Base-by-base conservation (phyloP, 1,284 basidiomycete species). In the Apiotrichum laibachii region DNA sequence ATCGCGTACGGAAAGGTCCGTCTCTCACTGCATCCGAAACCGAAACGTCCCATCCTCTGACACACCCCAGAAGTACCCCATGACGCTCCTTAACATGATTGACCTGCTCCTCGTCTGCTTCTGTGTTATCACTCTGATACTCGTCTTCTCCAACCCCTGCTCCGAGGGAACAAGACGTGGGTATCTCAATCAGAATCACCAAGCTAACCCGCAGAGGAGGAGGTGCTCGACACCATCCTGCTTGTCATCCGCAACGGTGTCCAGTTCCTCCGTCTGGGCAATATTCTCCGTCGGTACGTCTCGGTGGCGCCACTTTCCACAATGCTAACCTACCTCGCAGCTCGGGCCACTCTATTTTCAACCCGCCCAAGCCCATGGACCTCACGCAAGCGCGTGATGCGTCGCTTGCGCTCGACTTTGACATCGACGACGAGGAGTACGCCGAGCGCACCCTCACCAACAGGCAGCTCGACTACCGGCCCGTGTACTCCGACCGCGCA, bases 341-440 rank as follows among this genome's bases (percentile, higher is more conserved):
- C 79, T 95, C 92, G 53, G 93, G 93, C 0, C 91, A 94, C 70
- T 94, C 92, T 1, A 90, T 96, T 68, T 91, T 96, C 77, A 87
- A 90, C 22, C 86, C 88, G 50, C 92, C 93, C 9, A 91, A 88
- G 69, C 90, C 91, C 0, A 96, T 97, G 70, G 92, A 96, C 73
- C 86, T 96, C n/a, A 76, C 74, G 12, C 75, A 79, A 56, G 81
- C 80, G 0, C 72, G 78, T 3, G 67, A 73, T 2, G 79, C 78
- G 42, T 73, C 72, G 5, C 68, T 76, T 52, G 79, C 77, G 81
- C 85, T 76, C 80, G 86, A 69, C 82, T 85, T 68, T 79, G 89
- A 76, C 83, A 85, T 74, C 80, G 88, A 68, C 82, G 90, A 67
- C 84, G 86, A 80, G 44, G 73, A 77, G 59, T 75, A 71, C 1